Percentiles rank a stretch among this genome's conserved stretches.
Conservation (phyloP, 2,329 filamentous ascomycete genomes). For the Chlorencoelia australis region DNA sequence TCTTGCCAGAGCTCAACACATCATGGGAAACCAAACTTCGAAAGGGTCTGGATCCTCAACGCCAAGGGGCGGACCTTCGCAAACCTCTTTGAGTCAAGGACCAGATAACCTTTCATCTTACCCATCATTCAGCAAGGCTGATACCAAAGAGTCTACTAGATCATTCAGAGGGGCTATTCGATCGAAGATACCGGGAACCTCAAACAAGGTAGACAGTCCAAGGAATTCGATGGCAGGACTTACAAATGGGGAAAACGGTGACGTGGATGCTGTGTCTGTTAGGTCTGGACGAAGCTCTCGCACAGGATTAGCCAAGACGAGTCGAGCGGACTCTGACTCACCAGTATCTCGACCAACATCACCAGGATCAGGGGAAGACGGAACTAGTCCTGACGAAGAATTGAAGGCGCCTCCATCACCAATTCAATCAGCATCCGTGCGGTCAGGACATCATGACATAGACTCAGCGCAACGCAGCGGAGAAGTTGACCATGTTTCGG, state of each 20-base stretch:
- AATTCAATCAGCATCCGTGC: conserved; percentile 65
- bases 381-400: conserved; percentile 39
- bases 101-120: conserved; percentile 58
- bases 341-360: conserved; percentile 28
- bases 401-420: conserved; percentile 71
- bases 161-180: conserved; percentile 69
- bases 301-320: conserved; percentile 34
- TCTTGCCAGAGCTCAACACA: no score
- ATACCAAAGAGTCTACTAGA: conserved; percentile 84
- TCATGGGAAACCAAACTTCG: conserved; percentile 70
- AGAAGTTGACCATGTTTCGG: conserved; percentile 90
- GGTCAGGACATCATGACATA: conserved; percentile 66
- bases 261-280: conserved; percentile 64
- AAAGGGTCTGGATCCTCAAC: conserved; percentile 25
- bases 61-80: conserved; percentile 22
- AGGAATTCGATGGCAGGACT: conserved; percentile 55
- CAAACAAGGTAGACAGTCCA: conserved; percentile 75
- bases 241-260: conserved; percentile 48
- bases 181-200: conserved; percentile 76
- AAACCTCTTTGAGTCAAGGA: conserved; percentile 22
- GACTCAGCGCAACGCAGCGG: conserved; percentile 73
- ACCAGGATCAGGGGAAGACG: conserved; percentile 27
- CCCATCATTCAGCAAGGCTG: conserved; percentile 83
- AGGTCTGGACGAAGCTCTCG: conserved; percentile 56
- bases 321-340: conserved; percentile 30